Conservation (phyloP, 306 rosid genomes). For the Acacia melanoxylon region DNA sequence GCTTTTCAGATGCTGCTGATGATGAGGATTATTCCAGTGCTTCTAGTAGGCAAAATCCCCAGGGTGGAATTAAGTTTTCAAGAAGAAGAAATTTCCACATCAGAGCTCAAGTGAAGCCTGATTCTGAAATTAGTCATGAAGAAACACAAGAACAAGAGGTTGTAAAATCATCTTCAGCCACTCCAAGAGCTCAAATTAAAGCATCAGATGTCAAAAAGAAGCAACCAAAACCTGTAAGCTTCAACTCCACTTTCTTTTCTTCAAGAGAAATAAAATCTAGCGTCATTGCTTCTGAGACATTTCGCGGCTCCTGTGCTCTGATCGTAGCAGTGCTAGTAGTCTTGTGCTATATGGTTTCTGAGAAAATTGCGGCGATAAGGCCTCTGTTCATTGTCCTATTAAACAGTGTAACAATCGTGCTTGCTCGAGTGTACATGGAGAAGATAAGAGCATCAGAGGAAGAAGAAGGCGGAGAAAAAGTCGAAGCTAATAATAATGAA, state of each 20-base stretch:
- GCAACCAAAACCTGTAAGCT: background rate
- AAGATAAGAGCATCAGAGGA: slow-evolving; percentile 39
- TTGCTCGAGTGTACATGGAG: slow-evolving; percentile 40
- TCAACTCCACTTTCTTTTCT: slow-evolving; percentile 43
- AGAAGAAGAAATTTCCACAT: background rate
- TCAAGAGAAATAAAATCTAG: slow-evolving; percentile 60
- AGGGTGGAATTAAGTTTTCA: slow-evolving; percentile 29
- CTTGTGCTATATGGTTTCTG: slow-evolving; percentile 44
- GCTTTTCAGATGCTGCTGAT: slow-evolving; percentile 30
- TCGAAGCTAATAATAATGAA: slow-evolving; percentile 16
- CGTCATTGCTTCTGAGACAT: slow-evolving; percentile 64
- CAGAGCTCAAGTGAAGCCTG: background rate
- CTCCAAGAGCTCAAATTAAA: slow-evolving; percentile 9
- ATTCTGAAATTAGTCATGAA: background rate
- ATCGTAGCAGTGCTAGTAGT: slow-evolving; percentile 61
- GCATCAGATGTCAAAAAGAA: slow-evolving; percentile 10
- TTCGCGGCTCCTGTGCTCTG: slow-evolving; percentile 54
- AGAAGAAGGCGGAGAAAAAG: slow-evolving; percentile 38
- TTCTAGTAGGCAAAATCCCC: slow-evolving; percentile 32
- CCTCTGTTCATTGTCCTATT: slow-evolving; percentile 75
- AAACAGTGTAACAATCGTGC: slow-evolving; percentile 61
- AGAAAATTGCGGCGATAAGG: slow-evolving; percentile 48
- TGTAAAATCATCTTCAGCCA: slow-evolving; percentile 18
- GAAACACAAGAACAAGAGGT: background rate
- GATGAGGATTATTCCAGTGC: slow-evolving; percentile 13